phyloP scores from a whole-genome alignment of 129 eudicot genomes.

The Ambrosia artemisiifolia region DNA sequence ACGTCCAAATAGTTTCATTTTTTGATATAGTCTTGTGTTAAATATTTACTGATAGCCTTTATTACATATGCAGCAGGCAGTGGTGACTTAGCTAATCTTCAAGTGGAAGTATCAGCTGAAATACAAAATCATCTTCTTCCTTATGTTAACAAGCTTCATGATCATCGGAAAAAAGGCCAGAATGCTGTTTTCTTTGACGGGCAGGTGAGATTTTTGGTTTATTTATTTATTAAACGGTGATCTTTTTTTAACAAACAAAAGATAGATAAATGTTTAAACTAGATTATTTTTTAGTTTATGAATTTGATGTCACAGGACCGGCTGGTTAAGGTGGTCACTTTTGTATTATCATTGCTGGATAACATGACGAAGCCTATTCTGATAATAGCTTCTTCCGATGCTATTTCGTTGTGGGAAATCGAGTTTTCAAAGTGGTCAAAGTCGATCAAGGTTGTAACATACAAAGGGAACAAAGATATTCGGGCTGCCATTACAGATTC shows the following conservation, averaged over 20 bases:
- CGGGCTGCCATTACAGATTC: conserved; percentile 31
- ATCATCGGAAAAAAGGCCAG: conserved; percentile 24
- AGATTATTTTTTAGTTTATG: too few relatives aligned
- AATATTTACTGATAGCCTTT: not conserved
- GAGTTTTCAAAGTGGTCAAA: too few relatives aligned
- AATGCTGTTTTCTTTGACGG: conserved; percentile 13
- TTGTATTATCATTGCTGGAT: too few relatives aligned
- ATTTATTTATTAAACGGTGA: not conserved
- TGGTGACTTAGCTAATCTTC: conserved; percentile 26
- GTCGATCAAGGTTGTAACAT: conserved; percentile 23
- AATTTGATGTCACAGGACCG: too few relatives aligned
- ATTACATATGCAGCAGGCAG: not conserved
- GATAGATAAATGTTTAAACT: not conserved
- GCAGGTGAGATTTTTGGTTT: too few relatives aligned
- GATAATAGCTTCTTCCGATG: conserved; percentile 24
- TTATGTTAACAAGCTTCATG: conserved; percentile 37
- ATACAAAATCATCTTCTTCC: conserved; percentile 18
- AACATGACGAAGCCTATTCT: conserved; percentile 28
- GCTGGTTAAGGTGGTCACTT: too few relatives aligned
- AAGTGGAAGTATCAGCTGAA: conserved; percentile 12
- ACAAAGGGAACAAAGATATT: conserved; percentile 34
- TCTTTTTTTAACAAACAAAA: not conserved
- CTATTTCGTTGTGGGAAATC: conserved; percentile 29
- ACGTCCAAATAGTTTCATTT: too few relatives aligned
- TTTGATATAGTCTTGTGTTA: too few relatives aligned